Evolutionary conservation across 2,329 filamentous ascomycete genomes (phyloP), one percentile per base, ranked within the genome.

Genomic region (Sarocladium strictum): DNA sequence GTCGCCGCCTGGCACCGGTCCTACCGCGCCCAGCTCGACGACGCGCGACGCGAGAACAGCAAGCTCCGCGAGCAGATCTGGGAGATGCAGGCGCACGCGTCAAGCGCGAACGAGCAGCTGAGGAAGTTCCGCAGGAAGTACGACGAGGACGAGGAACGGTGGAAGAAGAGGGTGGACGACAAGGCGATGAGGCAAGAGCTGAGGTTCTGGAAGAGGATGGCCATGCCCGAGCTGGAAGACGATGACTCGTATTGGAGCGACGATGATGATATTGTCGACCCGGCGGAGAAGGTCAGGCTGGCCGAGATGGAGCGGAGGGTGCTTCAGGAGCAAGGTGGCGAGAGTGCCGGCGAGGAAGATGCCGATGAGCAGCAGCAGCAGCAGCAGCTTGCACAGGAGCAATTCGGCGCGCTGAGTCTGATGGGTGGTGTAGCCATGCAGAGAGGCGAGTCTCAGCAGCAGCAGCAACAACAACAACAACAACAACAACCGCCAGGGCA

Each of bases 161-260:
- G 80, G 72, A 75, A 82, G 55, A 71, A 75, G 27, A 72, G 75
- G 3, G 76, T 84, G 2, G 73, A 81, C 37, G 75, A 77, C 49
- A 74, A 73, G 51, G 76, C 79, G 5, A 66, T 72, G 41, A 74
- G 79, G 3, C 81, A 85, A 64, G 81, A 86, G 66, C 63, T 84
- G 54, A 73, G 83, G 2, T 85, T 83, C 67, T 87, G 83, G 83
- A 86, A 86, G 69, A 73, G 83, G 40, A 76, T 85, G 73, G 83
- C 83, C 14, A 78, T 86, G 76, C 81, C 81, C 10, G 75, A 81
- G 55, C 66, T 85, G 35, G 69, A 76, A 9, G 81, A 84, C 23
- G 78, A 84, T 40, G 81, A 85, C 51, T 72, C 77, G 2, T 83
- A 76, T 63, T 85, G 81, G 76, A 85, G 81, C 62, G 81, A 81